These are phyloP conservation scores for Laetiporus sulphureus DNA, from an alignment of 1,284 basidiomycete genomes.

Conservation along the genomic window DNA sequence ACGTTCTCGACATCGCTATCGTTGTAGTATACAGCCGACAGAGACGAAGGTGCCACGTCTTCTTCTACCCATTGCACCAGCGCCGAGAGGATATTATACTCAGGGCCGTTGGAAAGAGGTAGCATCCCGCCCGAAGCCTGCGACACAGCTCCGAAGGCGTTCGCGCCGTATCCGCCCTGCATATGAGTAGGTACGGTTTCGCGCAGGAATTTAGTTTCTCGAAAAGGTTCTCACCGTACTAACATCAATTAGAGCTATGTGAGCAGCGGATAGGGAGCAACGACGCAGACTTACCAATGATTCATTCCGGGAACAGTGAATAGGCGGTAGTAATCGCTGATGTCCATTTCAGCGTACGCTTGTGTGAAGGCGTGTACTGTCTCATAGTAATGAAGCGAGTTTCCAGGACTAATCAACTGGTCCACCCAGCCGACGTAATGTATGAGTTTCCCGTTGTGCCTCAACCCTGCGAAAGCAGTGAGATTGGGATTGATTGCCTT, in stretches of 20 bases:
- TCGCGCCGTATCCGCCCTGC: constrained; percentile 17
- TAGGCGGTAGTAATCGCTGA: constrained; percentile 31
- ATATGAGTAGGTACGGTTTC: too few species aligned
- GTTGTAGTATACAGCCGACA: constrained; percentile 20
- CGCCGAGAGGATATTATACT: constrained; percentile 30
- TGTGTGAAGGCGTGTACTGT: constrained; percentile 23
- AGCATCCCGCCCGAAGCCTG: constrained; percentile 9
- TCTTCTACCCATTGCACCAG: constrained; percentile 35
- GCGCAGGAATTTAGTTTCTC: too few species aligned
- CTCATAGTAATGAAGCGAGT: constrained; percentile 30
- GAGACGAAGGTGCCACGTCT: constrained; percentile 24
- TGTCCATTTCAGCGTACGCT: constrained; percentile 14
- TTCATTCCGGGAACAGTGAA: constrained; percentile 36
- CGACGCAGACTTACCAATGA: constrained; percentile 25
- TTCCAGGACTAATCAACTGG: constrained; percentile 29
- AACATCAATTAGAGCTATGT: background rate
- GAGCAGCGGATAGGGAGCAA: too few species aligned
- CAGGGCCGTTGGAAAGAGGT: constrained; percentile 12
- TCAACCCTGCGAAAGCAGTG: constrained; percentile 19
- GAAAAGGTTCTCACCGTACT: too few species aligned
- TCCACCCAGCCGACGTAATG: constrained; percentile 27
- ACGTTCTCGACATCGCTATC: constrained; percentile 11
- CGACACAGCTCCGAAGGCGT: constrained; percentile 13
- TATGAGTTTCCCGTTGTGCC: constrained; percentile 23
- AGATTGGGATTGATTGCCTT: constrained; percentile 21